Evolutionary conservation across 1,284 basidiomycete genomes (phyloP), one percentile per base, ranked within the genome.

Genomic region (Pyrrhoderma noxium): DNA sequence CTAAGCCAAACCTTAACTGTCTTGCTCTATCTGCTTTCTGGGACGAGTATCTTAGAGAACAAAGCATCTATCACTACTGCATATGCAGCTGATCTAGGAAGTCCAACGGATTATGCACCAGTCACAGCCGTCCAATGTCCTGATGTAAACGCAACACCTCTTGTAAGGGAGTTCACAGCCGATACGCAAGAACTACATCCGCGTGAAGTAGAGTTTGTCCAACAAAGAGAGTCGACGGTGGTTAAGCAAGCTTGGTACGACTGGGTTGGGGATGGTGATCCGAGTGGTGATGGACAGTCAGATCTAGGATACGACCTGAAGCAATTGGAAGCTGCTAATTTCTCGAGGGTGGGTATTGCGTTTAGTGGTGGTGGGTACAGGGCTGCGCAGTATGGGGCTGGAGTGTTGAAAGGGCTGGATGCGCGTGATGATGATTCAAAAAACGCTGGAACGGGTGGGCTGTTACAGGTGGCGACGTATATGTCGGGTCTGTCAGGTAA

Each of bases 401-500:
- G 70, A 13, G 72, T 74, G 41, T 61, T 86, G 8, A 74, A 68
- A 31, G 82, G 68, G 0, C 65, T 86, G 16, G 84, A 85, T 62
- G 72, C 71, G 2, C 67, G 82, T 22, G 82, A 86, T 55, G 61
- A 64, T 1, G 70, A 75, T n/a, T 68, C 81, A 14, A 76, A 74
- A 58, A 58, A 64, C 2, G 69, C 65, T 2, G 81, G 81, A 4
- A 83, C 82, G 0, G 85, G 82, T 2, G 84, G 84, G 2, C 63
- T 86, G 1, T 65, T 85, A 37, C 82, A 85, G 61, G 77, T 82
- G 23, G 61, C 76, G 9, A 77, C 77, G 1, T 86, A 86, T 64
- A 62, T 84, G 27, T 63, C 75, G 8, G 80, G 74, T 1, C 68
- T 85, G 0, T 84, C 81, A 50, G 83, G 82, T 77, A 53, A 46